These are phyloP conservation scores for Pisolithus microcarpus DNA, from an alignment of 768 basidiomycete species.

Conservation along the genomic window DNA sequence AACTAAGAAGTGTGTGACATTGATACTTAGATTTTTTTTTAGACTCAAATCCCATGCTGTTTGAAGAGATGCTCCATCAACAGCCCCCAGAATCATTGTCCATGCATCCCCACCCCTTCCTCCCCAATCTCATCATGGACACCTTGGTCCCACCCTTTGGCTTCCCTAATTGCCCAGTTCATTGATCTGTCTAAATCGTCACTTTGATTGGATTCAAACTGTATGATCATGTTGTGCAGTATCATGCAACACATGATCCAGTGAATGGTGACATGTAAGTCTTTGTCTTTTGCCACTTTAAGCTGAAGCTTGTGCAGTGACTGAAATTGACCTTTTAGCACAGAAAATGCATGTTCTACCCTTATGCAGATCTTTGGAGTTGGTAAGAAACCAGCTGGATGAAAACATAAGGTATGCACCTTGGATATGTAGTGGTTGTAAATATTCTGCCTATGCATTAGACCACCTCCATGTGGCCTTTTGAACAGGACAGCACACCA, in stretches of 20 bases:
- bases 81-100: background rate
- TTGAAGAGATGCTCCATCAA: background rate
- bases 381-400: background rate
- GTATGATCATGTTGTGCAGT: background rate
- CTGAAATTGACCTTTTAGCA: background rate
- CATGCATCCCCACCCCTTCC: background rate
- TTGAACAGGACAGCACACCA: slow-evolving; percentile 11
- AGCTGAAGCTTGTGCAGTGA: background rate
- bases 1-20: no score
- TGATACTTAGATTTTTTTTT: no score
- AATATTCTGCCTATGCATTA: background rate
- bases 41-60: no score
- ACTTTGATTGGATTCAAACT: background rate
- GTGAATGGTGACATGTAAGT: background rate
- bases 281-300: background rate
- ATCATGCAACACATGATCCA: background rate
- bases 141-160: background rate
- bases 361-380: background rate
- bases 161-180: background rate
- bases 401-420: background rate
- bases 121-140: background rate
- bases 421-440: background rate
- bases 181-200: background rate
- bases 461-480: background rate
- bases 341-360: background rate